Evolutionary conservation across 2,329 filamentous ascomycete genomes (phyloP), one percentile per base, ranked within the genome.

Genomic region (Cercospora canescens): DNA sequence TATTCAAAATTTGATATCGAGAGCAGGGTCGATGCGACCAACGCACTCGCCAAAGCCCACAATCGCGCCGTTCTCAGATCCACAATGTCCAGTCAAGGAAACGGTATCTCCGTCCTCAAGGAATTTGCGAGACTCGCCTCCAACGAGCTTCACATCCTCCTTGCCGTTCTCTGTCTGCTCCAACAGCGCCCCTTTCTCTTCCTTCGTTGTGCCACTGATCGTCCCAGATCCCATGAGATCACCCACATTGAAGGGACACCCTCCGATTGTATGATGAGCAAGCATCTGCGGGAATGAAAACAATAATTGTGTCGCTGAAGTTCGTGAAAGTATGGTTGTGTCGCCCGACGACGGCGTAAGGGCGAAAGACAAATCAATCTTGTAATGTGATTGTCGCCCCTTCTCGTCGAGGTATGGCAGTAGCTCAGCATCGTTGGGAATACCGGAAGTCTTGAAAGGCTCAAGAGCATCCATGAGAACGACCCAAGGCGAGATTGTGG

Each of bases 251-350:
- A 95, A 84, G 3, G 88, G 87, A 76, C 91, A 95, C 6, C 91
- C 91, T 1, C 89, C 91, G 55, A 92, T 85, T 1, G 89, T 88
- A 76, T 94, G 91, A 76, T 94, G 91, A 1, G 91, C 87, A 45
- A 94, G 82, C 91, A 94, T 93, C 77, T 94, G 91, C 4, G 90
- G 86, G 79, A 94, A 94, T 0, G 90, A 93, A 84, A 88, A 94
- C n/a, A 94, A 82, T 11, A 94, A 82, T 73, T 94, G 86, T 70
- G 83, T 86, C 9, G 88, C 86, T 65, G 84, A 89, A 67, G 84
- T 89, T 67, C 79, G 83, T 1, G 85, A 82, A 55, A 94, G 85
- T 8, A 60, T 72, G 9, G 73, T 72, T 0, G 84, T 80, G 58
- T 81, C 80, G 32, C 84, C 84, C 9, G 82, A 81, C 41, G 78